phyloP scores from a whole-genome alignment of 805 yeast species.

The Starmerella bombi region DNA sequence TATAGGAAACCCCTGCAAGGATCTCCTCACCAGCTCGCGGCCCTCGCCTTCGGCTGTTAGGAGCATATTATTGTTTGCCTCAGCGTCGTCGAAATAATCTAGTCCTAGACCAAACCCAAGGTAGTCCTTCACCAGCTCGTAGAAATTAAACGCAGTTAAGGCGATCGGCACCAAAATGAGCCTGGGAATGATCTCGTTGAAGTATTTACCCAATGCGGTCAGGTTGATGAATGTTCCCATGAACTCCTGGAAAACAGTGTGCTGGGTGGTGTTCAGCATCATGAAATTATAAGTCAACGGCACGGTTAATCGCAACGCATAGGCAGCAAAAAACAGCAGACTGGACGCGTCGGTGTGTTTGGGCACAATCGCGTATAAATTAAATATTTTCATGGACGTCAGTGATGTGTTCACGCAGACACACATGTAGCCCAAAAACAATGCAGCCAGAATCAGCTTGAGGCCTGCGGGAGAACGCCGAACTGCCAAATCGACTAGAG shows the following conservation, averaged over 20 bases:
- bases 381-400: conserved; percentile 55
- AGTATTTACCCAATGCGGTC: conserved; percentile 56
- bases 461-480: conserved; percentile 30
- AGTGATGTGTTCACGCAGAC: conserved; percentile 52
- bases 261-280: conserved; percentile 44
- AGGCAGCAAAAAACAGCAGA: conserved; percentile 63
- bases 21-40: conserved; percentile 25
- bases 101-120: conserved; percentile 30
- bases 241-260: conserved; percentile 52
- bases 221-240: conserved; percentile 63
- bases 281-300: conserved; percentile 72
- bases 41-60: conserved; percentile 25
- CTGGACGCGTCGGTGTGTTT: conserved; percentile 62
- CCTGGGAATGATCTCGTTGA: conserved; percentile 67
- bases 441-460: conserved; percentile 31
- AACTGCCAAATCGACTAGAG: conserved; percentile 44
- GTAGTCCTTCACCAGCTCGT: conserved; percentile 42
- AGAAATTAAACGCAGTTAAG: conserved; percentile 51
- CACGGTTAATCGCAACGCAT: conserved; percentile 67
- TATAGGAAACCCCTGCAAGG: too few species aligned
- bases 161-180: conserved; percentile 57
- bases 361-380: conserved; percentile 62
- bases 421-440: conserved; percentile 52
- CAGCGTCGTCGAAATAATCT: conserved; percentile 25
- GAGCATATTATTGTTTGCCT: conserved; percentile 4